Base-by-base conservation (phyloP, 192 early-diverging fungal species). In the Coemansia sp. region DNA sequence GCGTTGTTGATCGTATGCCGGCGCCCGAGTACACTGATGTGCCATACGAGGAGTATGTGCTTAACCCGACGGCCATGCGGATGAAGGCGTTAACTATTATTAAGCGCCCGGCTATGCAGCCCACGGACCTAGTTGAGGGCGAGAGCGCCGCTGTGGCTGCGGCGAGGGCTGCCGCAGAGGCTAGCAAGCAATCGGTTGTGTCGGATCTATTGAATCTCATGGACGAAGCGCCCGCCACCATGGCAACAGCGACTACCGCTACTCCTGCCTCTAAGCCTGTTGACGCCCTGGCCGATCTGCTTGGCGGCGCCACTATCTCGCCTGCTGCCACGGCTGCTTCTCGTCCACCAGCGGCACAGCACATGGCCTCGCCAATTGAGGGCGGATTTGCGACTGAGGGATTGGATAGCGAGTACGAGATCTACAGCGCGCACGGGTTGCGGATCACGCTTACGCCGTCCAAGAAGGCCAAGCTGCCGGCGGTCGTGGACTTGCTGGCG, bases 1-100 rank as follows among this genome's bases (percentile, higher is more conserved):
- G 89, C 32, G 86, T 94, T n/a, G 71, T 98, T 37, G 98, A 99
- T 62, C 86, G 94, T 43, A 96, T 99, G 91, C 97, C 98, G 1
- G 89, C 93, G 17, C 90, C 91, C 37, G 90, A 94, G 74, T 82
- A 81, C 67, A 60, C 59, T 59, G 84, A 79, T 39, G 68, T 75
- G 24, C 69, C 71, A 1, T 77, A 81, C 59, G 83, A 81, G 56
- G 74, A 75, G 58, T 75, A 77, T 42, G 74, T 76, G 39, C 77
- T 80, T 15, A 80, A 84, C 27, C 83, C 83, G 29, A 73, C 79
- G 1, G 78, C 79, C n/a, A 83, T 83, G 74, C 80, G 80, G 27
- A 77, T 77, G 79, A 75, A 71, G 64, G 64, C 72, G n/a, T 47
- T 71, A 58, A 77, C 61, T 2, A 46, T 73, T 8, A 65, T 65